These are phyloP conservation scores for Pisolithus thermaeus DNA, from an alignment of 1,284 basidiomycete species.

Conservation along the genomic window DNA sequence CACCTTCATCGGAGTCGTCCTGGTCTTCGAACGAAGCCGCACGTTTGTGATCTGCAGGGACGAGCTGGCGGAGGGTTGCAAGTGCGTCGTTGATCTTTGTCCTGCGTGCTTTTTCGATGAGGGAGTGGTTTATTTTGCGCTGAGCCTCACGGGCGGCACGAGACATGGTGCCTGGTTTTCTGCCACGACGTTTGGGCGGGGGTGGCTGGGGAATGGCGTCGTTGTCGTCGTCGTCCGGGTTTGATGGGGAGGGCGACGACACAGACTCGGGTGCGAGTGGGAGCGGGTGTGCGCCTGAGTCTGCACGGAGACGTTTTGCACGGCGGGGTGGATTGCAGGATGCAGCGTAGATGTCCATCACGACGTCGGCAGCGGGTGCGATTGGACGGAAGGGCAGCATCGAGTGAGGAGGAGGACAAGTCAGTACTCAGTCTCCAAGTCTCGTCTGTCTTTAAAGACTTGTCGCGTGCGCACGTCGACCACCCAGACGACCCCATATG, in stretches of 20 bases:
- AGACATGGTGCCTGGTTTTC: conserved; percentile 63
- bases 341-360: conserved; percentile 38
- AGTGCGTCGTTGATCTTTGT: conserved; percentile 83
- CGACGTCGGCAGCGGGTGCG: conserved; percentile 15
- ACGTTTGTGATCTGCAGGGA: conserved; percentile 48
- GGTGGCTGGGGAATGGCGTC: conserved; percentile 16
- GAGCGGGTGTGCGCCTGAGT: conserved; percentile 4
- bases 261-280: conserved; percentile 14
- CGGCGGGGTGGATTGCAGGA: conserved; percentile 54
- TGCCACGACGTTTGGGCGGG: conserved; percentile 48
- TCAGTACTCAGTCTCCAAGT: no score
- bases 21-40: conserved; percentile 8
- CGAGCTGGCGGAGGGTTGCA: conserved; percentile 56
- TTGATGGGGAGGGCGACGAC: conserved; percentile 11
- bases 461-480: conserved; percentile 14
- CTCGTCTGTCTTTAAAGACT: no score
- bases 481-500: conserved; percentile 7
- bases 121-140: conserved; percentile 76
- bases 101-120: conserved; percentile 76
- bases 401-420: no score
- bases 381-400: conserved; percentile 22
- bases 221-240: conserved; percentile 18
- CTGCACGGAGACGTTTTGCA: conserved; percentile 41
- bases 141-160: conserved; percentile 69
- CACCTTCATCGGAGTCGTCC: conserved; percentile 24